A percentile compares a stretch with the other conserved stretches of the same genome.
Conservation (phyloP, 2,329 filamentous ascomycete genomes). For the Xylaria sp. region DNA sequence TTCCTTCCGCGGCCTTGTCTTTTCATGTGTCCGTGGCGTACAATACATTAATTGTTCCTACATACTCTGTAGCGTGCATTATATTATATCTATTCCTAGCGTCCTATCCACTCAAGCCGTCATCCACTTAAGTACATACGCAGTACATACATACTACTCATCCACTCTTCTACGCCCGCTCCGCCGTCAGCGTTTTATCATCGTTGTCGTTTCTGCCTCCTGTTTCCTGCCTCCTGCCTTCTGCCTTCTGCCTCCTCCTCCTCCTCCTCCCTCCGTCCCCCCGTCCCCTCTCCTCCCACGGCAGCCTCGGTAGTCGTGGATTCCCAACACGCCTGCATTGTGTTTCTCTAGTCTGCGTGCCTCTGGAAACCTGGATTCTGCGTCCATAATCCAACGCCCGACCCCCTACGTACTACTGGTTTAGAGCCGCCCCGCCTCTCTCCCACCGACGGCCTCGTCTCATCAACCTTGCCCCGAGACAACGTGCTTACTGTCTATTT, state of each 20-base stretch:
- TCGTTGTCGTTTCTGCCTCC: neutral
- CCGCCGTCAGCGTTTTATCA: conserved; percentile 14
- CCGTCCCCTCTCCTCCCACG: neutral
- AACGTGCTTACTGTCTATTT: conserved; percentile 5
- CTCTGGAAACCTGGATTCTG: neutral
- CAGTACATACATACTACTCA: too few species aligned
- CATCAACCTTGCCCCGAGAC: neutral
- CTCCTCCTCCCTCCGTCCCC: too few species aligned
- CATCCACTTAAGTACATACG: neutral
- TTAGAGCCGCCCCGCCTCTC: neutral
- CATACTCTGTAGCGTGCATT: neutral
- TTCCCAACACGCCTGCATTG: neutral
- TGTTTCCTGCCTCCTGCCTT: neutral
- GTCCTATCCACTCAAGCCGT: neutral
- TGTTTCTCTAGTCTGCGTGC: neutral
- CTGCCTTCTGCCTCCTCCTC: neutral
- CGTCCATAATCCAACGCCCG: neutral
- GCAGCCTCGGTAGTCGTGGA: neutral
- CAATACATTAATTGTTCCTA: too few species aligned
- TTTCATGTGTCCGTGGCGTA: too few species aligned
- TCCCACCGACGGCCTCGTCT: conserved; percentile 9
- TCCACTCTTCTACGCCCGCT: neutral
- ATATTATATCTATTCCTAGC: neutral
- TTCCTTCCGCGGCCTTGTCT: too few species aligned
- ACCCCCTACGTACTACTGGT: neutral